phyloP scores from a whole-genome alignment of 164 flowering plant genomes.

The Vitis rupestris region DNA sequence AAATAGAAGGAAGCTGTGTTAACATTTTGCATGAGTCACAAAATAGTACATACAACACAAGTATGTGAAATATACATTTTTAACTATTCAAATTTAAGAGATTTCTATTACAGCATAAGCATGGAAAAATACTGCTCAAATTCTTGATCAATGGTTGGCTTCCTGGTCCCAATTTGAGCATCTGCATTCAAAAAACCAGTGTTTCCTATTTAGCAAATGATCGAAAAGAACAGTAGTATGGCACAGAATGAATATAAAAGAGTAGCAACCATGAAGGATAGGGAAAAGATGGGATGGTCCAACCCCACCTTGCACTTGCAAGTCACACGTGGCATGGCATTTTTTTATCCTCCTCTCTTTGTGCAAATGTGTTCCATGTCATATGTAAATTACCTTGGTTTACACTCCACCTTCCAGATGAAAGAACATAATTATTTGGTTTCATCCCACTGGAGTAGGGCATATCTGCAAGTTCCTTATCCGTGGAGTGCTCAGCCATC shows the following conservation, averaged over 20 bases:
- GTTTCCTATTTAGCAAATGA: neutral
- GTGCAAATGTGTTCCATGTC: neutral
- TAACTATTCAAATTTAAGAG: neutral
- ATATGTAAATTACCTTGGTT: conserved; percentile 42
- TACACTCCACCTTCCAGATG: conserved; percentile 61
- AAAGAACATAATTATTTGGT: conserved; percentile 43
- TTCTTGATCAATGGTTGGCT: conserved; percentile 88
- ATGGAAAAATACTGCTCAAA: conserved; percentile 83
- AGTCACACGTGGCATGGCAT: neutral
- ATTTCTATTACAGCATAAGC: conserved; percentile 53
- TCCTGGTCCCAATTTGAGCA: conserved; percentile 27
- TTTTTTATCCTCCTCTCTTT: neutral
- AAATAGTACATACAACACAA: neutral
- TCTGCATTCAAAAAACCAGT: conserved; percentile 43
- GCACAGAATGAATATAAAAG: neutral
- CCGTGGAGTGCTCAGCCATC: conserved; percentile 29
- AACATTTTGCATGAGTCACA: neutral
- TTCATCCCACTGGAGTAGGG: conserved; percentile 33
- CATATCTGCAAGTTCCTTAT: conserved; percentile 39
- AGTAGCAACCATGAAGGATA: neutral
- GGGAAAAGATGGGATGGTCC: neutral
- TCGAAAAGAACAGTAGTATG: neutral
- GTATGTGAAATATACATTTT: neutral
- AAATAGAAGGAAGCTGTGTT: neutral
- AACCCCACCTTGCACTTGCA: neutral